Evolutionary conservation across 2,329 filamentous ascomycete species (phyloP).

Genomic region (Dothideomycetes sp.): DNA sequence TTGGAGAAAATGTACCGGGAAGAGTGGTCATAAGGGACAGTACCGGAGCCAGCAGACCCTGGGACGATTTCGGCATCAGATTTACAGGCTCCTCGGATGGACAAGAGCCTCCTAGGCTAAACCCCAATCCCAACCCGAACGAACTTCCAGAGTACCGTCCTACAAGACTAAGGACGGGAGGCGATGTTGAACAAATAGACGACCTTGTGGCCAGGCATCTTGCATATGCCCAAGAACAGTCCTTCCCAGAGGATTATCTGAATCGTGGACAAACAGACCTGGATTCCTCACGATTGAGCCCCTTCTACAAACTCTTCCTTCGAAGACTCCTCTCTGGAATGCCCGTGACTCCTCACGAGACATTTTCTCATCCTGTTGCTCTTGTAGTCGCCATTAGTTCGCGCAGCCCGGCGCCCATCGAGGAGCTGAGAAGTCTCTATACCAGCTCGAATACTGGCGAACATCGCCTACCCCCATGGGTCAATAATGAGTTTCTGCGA

Average conservation of each 20-base stretch:
- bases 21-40: slow-evolving; percentile 89
- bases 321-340: slow-evolving; percentile 73
- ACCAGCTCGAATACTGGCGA: slow-evolving; percentile 72
- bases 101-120: slow-evolving; percentile 29
- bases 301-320: slow-evolving; percentile 76
- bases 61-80: slow-evolving; percentile 83
- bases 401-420: slow-evolving; percentile 70
- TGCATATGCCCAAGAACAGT: slow-evolving; percentile 57
- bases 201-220: slow-evolving; percentile 72
- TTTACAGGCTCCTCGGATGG: slow-evolving; percentile 64
- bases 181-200: slow-evolving; percentile 62
- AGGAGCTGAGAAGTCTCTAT: slow-evolving; percentile 77
- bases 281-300: slow-evolving; percentile 20
- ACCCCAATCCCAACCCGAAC: slow-evolving; percentile 21
- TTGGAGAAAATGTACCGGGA: slow-evolving; percentile 78
- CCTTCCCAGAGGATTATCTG: slow-evolving; percentile 33
- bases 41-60: slow-evolving; percentile 68
- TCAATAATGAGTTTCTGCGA: slow-evolving; percentile 81
- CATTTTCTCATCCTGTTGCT: slow-evolving; percentile 88
- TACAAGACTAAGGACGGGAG: slow-evolving; percentile 35
- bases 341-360: slow-evolving; percentile 74
- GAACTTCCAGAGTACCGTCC: slow-evolving; percentile 27
- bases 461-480: slow-evolving; percentile 68
- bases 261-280: slow-evolving; percentile 25
- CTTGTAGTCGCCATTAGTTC: slow-evolving; percentile 94